Evolutionary conservation across 805 yeast genomes (phyloP), one percentile per base, ranked within the genome.

Genomic region (Suhomyces emberorum): DNA sequence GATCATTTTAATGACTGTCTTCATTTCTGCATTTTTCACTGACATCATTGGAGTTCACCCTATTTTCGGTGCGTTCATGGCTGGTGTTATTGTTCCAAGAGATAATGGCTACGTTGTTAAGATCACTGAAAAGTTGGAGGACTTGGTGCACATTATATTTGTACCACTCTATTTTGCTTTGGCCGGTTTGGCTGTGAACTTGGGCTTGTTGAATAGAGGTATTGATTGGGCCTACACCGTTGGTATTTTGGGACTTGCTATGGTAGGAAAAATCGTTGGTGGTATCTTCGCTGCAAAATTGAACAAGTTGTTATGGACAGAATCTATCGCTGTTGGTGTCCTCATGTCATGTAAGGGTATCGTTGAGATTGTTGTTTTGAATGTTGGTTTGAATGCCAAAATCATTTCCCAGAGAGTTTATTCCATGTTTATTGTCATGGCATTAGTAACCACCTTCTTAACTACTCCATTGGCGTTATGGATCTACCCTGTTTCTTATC

Each of bases 341-440:
- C 66, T 85, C 47, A 85, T 85, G 93, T 83, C 91, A 5, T 85
- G 95, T 70, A 85, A 85, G 59, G 95, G 95, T 59, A 83, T 84
- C 44, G 93, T 84, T 16, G 95, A 84, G 59, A 81, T 84, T 54
- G 89, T 84, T 28, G 93, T 84, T 15, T 65, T 84, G 45, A 79
- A 76, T 28, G 78, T 82, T 16, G 95, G 95, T 32, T 67, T 83
- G 37, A 78, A 75, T 42, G 83, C 93, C 4, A 75, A 76, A 0
- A 85, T 85, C 36, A 77, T 85, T 34, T 66, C 78, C 3, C 69
- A 71, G 38, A 77, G 75, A 42, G 79, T 80, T 1, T 85, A 77
- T 55, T 81, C 89, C 12, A 85, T 85, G 89, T 83, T 85, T 52
- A 76, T 85, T 38, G 77, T 85, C 25, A 85, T 85, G 95, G 88